A percentile compares a stretch with the other conserved stretches of the same genome.
Conservation (phyloP, 1,284 basidiomycete species). For the Papiliotrema nemorosa region DNA sequence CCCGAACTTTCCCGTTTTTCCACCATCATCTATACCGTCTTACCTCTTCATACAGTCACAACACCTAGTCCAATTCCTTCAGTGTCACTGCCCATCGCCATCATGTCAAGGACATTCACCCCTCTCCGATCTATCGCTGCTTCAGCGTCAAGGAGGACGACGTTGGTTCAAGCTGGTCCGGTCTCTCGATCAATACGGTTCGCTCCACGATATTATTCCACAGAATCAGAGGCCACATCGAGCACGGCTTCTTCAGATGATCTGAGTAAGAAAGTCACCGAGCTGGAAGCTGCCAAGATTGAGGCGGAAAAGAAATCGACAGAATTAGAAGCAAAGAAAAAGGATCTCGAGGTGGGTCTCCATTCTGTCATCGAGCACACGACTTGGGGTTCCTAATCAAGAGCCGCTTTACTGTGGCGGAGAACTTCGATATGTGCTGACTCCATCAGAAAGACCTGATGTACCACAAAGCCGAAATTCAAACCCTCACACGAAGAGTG, state of each 20-base stretch:
- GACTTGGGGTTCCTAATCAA: too few species aligned
- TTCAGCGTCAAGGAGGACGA: not conserved
- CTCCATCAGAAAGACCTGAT: slow-evolving; percentile 79
- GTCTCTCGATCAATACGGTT: not conserved
- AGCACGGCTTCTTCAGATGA: not conserved
- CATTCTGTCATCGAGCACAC: not conserved
- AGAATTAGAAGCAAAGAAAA: slow-evolving; percentile 31
- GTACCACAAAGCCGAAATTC: slow-evolving; percentile 88
- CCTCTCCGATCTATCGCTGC: slow-evolving; percentile 1
- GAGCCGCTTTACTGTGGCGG: too few species aligned
- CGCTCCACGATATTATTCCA: slow-evolving; percentile 2
- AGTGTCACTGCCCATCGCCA: too few species aligned
- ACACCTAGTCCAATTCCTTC: too few species aligned
- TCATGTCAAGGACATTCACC: not conserved
- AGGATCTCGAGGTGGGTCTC: slow-evolving; percentile 42
- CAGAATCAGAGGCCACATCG: not conserved
- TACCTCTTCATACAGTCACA: not conserved
- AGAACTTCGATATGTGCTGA: too few species aligned
- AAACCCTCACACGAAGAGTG: slow-evolving; percentile 88
- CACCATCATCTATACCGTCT: not conserved
- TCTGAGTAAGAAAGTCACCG: slow-evolving; percentile 2
- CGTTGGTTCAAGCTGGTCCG: not conserved
- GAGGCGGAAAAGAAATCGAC: slow-evolving; percentile 25
- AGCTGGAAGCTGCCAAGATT: slow-evolving; percentile 20
- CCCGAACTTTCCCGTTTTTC: not conserved